Evolutionary conservation across 495 filamentous ascomycete species (phyloP), one percentile per base, ranked within the genome.

Genomic region (Penicillium steckii): DNA sequence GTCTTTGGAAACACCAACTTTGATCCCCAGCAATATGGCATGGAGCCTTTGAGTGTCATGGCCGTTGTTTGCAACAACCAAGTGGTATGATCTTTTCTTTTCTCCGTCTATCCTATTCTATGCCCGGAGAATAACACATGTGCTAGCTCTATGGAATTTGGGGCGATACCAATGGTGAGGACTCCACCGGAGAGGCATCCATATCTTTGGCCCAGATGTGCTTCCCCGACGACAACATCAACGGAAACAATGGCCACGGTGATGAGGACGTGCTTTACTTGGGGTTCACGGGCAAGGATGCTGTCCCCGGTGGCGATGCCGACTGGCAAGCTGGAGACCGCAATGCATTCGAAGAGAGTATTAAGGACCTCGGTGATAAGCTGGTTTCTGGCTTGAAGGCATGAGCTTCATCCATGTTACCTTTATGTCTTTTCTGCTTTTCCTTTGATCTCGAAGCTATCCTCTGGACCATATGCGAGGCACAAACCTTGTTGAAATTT

Each of bases 1-100:
- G 85, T 88, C 8, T 80, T 88, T 49, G 85, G 85, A 7, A 88
- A 87, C 53, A 62, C 71, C 3, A 72, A 75, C 1, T 86, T 78
- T 56, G 62, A 84, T 48, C 85, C 85, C 0, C 46, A 70, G 51
- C 26, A 67, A 13, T 61, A 73, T 47, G 79, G 77, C 9, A 73
- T 86, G 57, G 52, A 85, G 67, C 83, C 81, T 4, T 55, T 87
- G 53, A 84, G 81, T 53, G 55, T 87, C 6, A 81, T 86, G 62
- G 82, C 82, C 0, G 82, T 87, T 15, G 81, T 87, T 8, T 88
- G 85, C 49, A 71, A 70, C 12, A 65, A 69, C 19, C 59, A 84
- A 56, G 52, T 86, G 58, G 80, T 85, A 54, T 38, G 48, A 35
- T 18, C 40, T 3, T 2, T 15, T 37, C 33, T n/a, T 29, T 22